These are phyloP conservation scores for Mortierella sp. DNA, from an alignment of 371 early-diverging fungal genomes.

Conservation along the genomic window DNA sequence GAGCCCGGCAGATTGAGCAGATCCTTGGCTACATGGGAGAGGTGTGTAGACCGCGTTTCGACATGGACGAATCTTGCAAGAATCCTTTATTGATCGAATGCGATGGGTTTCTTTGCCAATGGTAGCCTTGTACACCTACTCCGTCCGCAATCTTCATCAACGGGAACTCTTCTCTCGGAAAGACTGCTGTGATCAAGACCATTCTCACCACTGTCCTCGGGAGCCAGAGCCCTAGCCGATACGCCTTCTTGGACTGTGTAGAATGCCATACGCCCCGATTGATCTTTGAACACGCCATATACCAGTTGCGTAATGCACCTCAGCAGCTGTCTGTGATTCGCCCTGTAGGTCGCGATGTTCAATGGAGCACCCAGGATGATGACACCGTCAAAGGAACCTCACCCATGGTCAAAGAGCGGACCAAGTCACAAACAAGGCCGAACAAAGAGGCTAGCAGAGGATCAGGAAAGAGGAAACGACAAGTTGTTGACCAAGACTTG, in stretches of 20 bases:
- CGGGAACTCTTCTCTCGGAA: slow-evolving; percentile 82
- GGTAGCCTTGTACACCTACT: slow-evolving; percentile 55
- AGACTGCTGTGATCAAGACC: slow-evolving; percentile 69
- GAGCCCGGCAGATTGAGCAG: slow-evolving; percentile 67
- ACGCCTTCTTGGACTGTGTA: slow-evolving; percentile 76
- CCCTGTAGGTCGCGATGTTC: not conserved
- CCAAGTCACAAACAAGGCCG: not conserved
- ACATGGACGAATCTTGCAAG: no score
- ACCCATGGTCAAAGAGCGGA: not conserved
- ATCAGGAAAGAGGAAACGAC: slow-evolving; percentile 17
- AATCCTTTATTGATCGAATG: no score
- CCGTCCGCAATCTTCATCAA: slow-evolving; percentile 67
- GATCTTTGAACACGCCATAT: slow-evolving; percentile 78
- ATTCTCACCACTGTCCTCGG: slow-evolving; percentile 54
- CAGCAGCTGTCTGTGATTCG: not conserved
- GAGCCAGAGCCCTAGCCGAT: slow-evolving; percentile 32
- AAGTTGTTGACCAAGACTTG: not conserved
- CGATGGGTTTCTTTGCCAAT: no score
- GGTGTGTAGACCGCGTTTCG: slow-evolving; percentile 32
- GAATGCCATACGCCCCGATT: slow-evolving; percentile 80
- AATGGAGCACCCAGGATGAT: not conserved
- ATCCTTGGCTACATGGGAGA: slow-evolving; percentile 66
- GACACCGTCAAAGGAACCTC: not conserved
- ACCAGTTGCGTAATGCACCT: slow-evolving; percentile 66
- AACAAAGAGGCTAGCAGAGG: not conserved